Conservation (phyloP, 495 filamentous ascomycete genomes). For the Tuber brumale region DNA sequence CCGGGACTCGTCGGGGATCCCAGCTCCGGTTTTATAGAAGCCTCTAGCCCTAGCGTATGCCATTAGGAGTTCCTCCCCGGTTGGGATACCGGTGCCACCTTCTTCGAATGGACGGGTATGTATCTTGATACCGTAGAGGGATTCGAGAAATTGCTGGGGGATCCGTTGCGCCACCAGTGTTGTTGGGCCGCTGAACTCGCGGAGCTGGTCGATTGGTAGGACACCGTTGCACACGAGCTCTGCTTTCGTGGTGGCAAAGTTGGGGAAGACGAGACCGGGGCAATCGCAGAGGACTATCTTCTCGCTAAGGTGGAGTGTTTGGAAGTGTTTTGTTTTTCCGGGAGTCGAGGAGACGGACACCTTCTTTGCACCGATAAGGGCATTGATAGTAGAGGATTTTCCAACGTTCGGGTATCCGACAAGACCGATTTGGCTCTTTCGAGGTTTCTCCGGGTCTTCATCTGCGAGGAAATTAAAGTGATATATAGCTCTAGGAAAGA, state of each 20-base stretch:
- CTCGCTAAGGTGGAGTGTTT: slow-evolving; percentile 89
- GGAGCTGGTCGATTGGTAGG: slow-evolving; percentile 91
- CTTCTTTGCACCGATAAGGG: slow-evolving; percentile 93
- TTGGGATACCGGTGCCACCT: slow-evolving; percentile 84
- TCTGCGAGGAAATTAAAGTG: slow-evolving; percentile 32
- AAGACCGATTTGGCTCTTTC: slow-evolving; percentile 81
- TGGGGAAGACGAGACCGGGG: slow-evolving; percentile 96
- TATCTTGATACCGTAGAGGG: slow-evolving; percentile 88
- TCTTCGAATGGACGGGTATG: slow-evolving; percentile 75
- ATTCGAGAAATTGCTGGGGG: slow-evolving; percentile 83
- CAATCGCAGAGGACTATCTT: slow-evolving; percentile 94
- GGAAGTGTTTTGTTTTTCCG: slow-evolving; percentile 99
- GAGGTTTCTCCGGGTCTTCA: slow-evolving; percentile 45
- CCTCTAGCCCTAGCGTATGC: slow-evolving; percentile 85
- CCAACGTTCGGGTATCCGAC: slow-evolving; percentile 99
- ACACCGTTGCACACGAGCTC: slow-evolving; percentile 95
- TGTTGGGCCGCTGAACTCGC: slow-evolving; percentile 86
- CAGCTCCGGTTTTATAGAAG: slow-evolving; percentile 77
- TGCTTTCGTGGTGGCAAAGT: slow-evolving; percentile 93
- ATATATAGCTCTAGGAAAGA: not conserved
- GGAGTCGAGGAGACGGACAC: slow-evolving; percentile 96
- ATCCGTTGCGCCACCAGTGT: slow-evolving; percentile 83
- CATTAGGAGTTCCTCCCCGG: slow-evolving; percentile 74
- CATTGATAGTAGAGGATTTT: slow-evolving; percentile 98
- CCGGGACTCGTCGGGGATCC: slow-evolving; percentile 86